A percentile compares a stretch with the other conserved stretches of the same genome.
Conservation (phyloP, 495 filamentous ascomycete genomes). For the Tuber borchii region DNA sequence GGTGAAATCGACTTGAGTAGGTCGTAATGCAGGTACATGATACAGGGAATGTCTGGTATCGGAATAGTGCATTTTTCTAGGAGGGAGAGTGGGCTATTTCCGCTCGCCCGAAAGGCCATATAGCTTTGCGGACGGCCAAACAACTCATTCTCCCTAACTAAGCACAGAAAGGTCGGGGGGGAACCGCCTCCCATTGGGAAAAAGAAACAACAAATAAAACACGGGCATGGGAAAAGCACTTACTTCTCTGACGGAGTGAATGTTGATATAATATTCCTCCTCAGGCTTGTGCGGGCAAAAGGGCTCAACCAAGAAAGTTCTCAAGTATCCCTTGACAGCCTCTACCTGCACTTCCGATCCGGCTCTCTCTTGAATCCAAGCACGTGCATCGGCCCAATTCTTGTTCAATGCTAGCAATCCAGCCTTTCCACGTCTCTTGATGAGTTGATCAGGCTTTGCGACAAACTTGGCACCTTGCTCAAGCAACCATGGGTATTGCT, state of each 20-base stretch:
- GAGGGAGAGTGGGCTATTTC: slow-evolving; percentile 25
- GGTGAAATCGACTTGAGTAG: neutral
- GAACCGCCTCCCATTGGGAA: slow-evolving; percentile 7
- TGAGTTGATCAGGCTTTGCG: slow-evolving; percentile 98
- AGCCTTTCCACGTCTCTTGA: slow-evolving; percentile 98
- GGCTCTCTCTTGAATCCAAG: slow-evolving; percentile 87
- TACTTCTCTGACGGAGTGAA: slow-evolving; percentile 85
- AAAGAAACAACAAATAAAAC: slow-evolving; percentile 21
- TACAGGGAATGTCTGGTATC: slow-evolving; percentile 18
- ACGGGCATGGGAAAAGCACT: slow-evolving; percentile 43
- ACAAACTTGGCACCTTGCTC: slow-evolving; percentile 79
- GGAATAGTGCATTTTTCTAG: slow-evolving; percentile 19
- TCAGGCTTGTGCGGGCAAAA: slow-evolving; percentile 89
- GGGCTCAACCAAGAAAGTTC: slow-evolving; percentile 95
- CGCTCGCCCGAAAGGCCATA: slow-evolving; percentile 36
- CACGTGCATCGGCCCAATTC: slow-evolving; percentile 84
- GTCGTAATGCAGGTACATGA: slow-evolving; percentile 18
- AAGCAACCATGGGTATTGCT: slow-evolving; percentile 91
- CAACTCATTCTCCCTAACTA: slow-evolving; percentile 16
- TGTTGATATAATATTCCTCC: slow-evolving; percentile 99
- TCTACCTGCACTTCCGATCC: slow-evolving; percentile 89
- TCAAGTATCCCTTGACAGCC: slow-evolving; percentile 77
- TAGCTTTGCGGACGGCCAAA: slow-evolving; percentile 25
- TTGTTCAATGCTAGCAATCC: slow-evolving; percentile 95
- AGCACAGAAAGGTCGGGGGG: slow-evolving; percentile 7